Evolutionary conservation across 805 yeast genomes (phyloP).

Genomic region (Cyberlindnera euphorbiiphila): DNA sequence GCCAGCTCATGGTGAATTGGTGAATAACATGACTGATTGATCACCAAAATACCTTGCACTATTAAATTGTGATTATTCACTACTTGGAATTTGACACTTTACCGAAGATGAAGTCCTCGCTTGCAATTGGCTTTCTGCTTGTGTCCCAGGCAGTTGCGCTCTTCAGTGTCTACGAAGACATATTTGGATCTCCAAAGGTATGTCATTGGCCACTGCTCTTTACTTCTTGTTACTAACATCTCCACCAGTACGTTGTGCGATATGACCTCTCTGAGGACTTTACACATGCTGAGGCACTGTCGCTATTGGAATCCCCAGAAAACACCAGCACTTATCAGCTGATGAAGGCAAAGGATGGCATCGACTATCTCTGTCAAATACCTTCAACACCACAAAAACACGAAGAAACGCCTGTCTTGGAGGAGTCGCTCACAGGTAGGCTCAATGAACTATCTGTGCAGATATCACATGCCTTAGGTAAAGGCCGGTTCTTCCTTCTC

Average conservation of each 20-base stretch:
- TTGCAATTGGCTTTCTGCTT: background rate
- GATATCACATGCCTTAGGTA: slow-evolving; percentile 1
- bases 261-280: slow-evolving; percentile 3
- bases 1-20: no score
- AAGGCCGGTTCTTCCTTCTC: background rate
- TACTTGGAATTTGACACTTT: no score
- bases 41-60: no score
- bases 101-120: background rate
- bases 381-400: background rate
- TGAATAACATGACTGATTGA: no score
- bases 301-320: background rate
- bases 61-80: no score
- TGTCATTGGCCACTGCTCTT: background rate
- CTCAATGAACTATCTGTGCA: slow-evolving; percentile 1
- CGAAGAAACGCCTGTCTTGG: background rate
- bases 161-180: slow-evolving; percentile 21
- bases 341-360: background rate
- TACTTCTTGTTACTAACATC: background rate
- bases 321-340: slow-evolving; percentile 6
- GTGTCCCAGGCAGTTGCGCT: slow-evolving; percentile 5
- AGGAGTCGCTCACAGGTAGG: background rate
- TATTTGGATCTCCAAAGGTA: slow-evolving; percentile 23
- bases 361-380: slow-evolving; percentile 15
- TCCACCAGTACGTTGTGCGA: slow-evolving; percentile 16
- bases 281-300: slow-evolving; percentile 6